These are phyloP conservation scores for Leonotis leonurus DNA, from an alignment of 257 asterid species.

Conservation along the genomic window DNA sequence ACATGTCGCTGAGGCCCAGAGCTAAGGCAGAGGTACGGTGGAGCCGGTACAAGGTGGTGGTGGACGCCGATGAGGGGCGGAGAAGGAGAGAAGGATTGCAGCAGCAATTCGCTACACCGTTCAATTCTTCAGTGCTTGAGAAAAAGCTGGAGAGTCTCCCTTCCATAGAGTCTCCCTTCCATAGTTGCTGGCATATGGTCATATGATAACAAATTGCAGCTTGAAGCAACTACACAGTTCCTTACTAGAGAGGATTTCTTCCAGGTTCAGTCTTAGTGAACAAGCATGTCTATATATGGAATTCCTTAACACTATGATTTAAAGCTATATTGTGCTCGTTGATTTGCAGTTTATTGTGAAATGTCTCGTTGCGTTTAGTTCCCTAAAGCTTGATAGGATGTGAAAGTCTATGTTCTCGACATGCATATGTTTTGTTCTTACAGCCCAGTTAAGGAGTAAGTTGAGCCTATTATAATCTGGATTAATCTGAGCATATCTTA, in stretches of 20 bases:
- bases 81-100: slow-evolving; percentile 81
- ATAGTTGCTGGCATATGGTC: slow-evolving; percentile 74
- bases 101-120: slow-evolving; percentile 45
- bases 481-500: too few species aligned
- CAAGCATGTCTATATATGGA: too few species aligned
- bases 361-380: too few species aligned
- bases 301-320: too few species aligned
- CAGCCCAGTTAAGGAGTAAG: too few species aligned
- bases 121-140: slow-evolving; percentile 48
- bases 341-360: too few species aligned
- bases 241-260: slow-evolving; percentile 73
- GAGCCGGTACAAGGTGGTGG: slow-evolving; percentile 91
- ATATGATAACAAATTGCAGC: slow-evolving; percentile 53
- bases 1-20: slow-evolving; percentile 92
- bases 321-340: too few species aligned
- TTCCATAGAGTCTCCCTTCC: too few species aligned
- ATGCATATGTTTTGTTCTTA: too few species aligned
- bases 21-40: slow-evolving; percentile 77
- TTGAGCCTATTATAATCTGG: too few species aligned
- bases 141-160: slow-evolving; percentile 90
- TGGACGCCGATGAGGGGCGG: slow-evolving; percentile 93
- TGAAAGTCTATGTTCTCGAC: too few species aligned
- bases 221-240: slow-evolving; percentile 75
- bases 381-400: too few species aligned
- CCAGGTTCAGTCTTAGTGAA: slow-evolving; percentile 84